Percentiles rank a stretch among this genome's conserved stretches.
Evolutionary conservation across 345 rosid species (phyloP).

Genomic region (Lepidium didymum): DNA sequence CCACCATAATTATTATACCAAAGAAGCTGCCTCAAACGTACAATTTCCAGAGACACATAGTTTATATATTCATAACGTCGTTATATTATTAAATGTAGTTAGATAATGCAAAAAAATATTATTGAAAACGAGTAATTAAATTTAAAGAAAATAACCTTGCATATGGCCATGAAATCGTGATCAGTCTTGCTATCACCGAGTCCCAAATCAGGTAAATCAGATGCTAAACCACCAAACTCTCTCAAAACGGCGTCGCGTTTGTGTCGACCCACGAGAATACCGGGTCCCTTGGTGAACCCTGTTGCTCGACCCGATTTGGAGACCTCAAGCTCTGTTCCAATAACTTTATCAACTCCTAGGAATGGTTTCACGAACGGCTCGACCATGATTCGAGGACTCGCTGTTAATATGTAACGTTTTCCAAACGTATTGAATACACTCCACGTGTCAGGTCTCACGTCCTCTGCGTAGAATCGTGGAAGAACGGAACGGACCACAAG

Average conservation of each 20-base stretch:
- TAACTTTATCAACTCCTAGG: slow-evolving; percentile 71
- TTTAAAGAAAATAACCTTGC: slow-evolving; percentile 53
- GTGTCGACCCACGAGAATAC: slow-evolving; percentile 55
- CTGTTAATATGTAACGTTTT: slow-evolving; percentile 63
- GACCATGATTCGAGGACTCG: slow-evolving; percentile 75
- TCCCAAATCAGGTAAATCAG: slow-evolving; percentile 66
- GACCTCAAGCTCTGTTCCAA: slow-evolving; percentile 73
- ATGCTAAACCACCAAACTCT: slow-evolving; percentile 44
- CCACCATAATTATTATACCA: slow-evolving; percentile 14
- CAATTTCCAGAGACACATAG: slow-evolving; percentile 3
- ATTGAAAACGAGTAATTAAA: background rate
- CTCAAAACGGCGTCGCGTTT: slow-evolving; percentile 55
- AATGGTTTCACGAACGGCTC: slow-evolving; percentile 71
- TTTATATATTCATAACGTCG: slow-evolving; percentile 15
- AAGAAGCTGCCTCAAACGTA: slow-evolving; percentile 15
- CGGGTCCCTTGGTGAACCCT: slow-evolving; percentile 64
- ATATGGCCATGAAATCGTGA: slow-evolving; percentile 74
- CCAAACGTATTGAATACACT: slow-evolving; percentile 73
- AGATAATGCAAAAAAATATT: background rate
- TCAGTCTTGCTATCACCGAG: slow-evolving; percentile 74
- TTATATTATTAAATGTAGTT: slow-evolving; percentile 6
- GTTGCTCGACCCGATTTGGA: slow-evolving; percentile 72
- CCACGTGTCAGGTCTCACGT: slow-evolving; percentile 85
- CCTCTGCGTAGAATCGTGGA: slow-evolving; percentile 78
- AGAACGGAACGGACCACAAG: slow-evolving; percentile 73